These are phyloP conservation scores for Anisodus tanguticus DNA, from an alignment of 257 asterid species.

Conservation along the genomic window DNA sequence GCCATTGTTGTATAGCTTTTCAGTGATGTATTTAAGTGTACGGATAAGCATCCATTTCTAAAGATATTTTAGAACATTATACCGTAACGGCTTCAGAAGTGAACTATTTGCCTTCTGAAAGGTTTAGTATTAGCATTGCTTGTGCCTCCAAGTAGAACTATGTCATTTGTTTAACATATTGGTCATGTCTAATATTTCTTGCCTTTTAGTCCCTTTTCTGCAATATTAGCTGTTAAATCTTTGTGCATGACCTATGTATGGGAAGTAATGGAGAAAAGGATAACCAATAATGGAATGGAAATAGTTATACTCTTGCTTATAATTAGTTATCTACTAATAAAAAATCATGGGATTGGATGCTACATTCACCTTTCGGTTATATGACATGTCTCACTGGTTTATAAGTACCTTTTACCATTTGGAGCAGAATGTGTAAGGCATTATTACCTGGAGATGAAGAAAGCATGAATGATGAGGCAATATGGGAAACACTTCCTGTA, in stretches of 20 bases:
- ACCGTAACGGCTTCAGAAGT: not conserved
- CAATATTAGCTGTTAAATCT: constrained; percentile 22
- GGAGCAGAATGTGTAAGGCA: constrained; percentile 92
- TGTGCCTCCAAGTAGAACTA: not conserved
- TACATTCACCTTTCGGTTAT: not conserved
- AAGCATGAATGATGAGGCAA: constrained; percentile 83
- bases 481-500: constrained; percentile 99
- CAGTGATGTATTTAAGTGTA: not conserved
- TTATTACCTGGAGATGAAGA: constrained; percentile 96
- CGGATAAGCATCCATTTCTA: constrained; percentile 3
- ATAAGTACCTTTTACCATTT: constrained; percentile 31
- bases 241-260: not conserved
- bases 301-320: not conserved
- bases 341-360: constrained; percentile 1
- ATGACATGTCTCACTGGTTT: constrained; percentile 7
- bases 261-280: constrained; percentile 14
- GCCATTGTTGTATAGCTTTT: not conserved
- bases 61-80: not conserved
- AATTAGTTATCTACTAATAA: not conserved
- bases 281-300: not conserved
- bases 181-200: not conserved
- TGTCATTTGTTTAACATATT: not conserved
- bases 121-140: not conserved
- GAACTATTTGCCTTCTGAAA: not conserved
- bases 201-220: constrained; percentile 4